phyloP scores from a whole-genome alignment of 345 rosid genomes.

The Psidium friedrichsthalianum region DNA sequence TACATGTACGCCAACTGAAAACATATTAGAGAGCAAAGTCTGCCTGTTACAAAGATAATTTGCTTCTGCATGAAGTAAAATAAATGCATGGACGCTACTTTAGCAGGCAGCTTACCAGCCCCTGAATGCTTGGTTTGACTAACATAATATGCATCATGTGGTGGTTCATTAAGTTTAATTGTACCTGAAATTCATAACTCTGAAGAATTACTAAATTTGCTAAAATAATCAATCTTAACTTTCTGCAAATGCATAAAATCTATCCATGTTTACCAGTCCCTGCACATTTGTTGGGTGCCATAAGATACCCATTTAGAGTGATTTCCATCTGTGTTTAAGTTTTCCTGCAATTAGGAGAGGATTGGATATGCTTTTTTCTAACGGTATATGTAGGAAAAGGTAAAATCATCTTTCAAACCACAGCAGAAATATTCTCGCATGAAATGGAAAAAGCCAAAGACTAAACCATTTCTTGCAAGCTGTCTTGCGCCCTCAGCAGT shows the following conservation, averaged over 20 bases:
- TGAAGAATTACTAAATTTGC: neutral
- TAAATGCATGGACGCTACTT: neutral
- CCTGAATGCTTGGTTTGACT: slow-evolving; percentile 31
- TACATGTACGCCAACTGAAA: neutral
- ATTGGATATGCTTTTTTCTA: neutral
- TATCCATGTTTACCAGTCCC: slow-evolving; percentile 24
- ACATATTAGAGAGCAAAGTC: neutral
- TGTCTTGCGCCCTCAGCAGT: slow-evolving; percentile 26
- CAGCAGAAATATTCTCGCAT: neutral
- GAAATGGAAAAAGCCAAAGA: neutral
- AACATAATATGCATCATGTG: slow-evolving; percentile 41
- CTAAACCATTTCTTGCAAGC: slow-evolving; percentile 37
- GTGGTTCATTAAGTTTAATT: slow-evolving; percentile 46
- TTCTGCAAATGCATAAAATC: neutral
- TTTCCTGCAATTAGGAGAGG: slow-evolving; percentile 23
- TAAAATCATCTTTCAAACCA: neutral
- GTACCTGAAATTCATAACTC: slow-evolving; percentile 20
- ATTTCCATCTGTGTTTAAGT: slow-evolving; percentile 31
- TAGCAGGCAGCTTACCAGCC: slow-evolving; percentile 18
- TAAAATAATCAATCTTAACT: neutral
- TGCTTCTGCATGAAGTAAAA: neutral
- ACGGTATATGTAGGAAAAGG: neutral
- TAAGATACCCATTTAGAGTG: slow-evolving; percentile 31
- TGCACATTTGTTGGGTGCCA: slow-evolving; percentile 34
- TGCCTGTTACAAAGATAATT: neutral